Percentiles rank a stretch among this genome's conserved stretches.
Conservation (phyloP, 345 rosid genomes). For the Punica granatum region DNA sequence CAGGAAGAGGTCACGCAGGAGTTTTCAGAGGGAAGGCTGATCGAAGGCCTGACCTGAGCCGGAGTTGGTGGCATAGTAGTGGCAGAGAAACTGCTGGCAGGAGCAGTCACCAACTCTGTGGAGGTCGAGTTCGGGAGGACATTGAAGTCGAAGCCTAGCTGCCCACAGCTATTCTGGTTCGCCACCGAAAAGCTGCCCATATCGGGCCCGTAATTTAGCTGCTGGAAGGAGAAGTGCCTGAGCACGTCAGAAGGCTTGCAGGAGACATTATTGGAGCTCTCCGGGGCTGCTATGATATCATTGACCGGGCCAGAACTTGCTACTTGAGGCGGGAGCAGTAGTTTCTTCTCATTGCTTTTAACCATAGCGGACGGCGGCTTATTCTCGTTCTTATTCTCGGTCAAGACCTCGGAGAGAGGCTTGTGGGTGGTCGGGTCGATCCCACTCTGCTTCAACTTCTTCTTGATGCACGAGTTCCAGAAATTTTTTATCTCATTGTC, state of each 20-base stretch:
- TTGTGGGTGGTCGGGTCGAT: conserved; percentile 68
- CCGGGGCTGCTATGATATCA: not conserved
- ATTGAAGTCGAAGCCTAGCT: conserved; percentile 13
- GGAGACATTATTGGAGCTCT: not conserved
- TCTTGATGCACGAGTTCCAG: conserved; percentile 67
- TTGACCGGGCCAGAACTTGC: conserved; percentile 18
- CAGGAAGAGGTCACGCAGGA: conserved; percentile 7
- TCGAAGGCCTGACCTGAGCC: conserved; percentile 44
- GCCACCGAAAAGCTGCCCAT: conserved; percentile 24
- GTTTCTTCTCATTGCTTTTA: conserved; percentile 4
- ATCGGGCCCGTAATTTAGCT: conserved; percentile 37
- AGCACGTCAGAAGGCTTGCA: conserved; percentile 27
- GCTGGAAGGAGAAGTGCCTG: conserved; percentile 49
- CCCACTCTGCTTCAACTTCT: conserved; percentile 57
- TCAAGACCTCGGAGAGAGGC: conserved; percentile 44
- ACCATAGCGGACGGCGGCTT: not conserved
- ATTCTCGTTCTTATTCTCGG: conserved; percentile 16
- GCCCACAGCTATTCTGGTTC: conserved; percentile 16
- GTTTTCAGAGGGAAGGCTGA: conserved; percentile 44
- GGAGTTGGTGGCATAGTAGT: conserved; percentile 1
- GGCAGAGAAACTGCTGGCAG: not conserved
- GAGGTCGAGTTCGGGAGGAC: conserved; percentile 29
- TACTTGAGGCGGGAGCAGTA: not conserved
- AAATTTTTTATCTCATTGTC: conserved; percentile 65
- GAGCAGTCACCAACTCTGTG: conserved; percentile 26